Evolutionary conservation across 1,284 basidiomycete genomes (phyloP), one percentile per base, ranked within the genome.

Genomic region (Agroathelia rolfsii): DNA sequence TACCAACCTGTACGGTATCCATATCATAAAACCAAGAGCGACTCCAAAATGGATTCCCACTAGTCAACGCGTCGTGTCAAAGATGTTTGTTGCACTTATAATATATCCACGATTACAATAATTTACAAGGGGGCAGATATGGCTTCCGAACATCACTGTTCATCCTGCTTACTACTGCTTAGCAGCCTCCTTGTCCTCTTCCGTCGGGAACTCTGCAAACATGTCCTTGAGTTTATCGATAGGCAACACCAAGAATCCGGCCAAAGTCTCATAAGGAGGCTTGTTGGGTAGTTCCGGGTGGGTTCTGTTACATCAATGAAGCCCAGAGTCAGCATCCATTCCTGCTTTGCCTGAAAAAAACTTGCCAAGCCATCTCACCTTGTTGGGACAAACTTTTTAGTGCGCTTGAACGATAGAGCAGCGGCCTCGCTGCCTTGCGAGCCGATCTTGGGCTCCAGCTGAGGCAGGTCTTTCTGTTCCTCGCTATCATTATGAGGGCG

Each of bases 341-440:
- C n/a, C n/a, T n/a, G n/a, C n/a, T n/a, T n/a, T n/a, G n/a, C n/a
- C n/a, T n/a, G n/a, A n/a, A 23, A 29, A 30, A 13, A 5, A 36
- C n/a, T n/a, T n/a, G 12, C 6, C n/a, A n/a, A n/a, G n/a, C n/a
- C n/a, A n/a, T 45, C 55, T 15, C 22, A 66, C 68, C 68, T 58
- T 7, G 76, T 79, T 0, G 75, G 76, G 2, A 63, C 74, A 38
- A 78, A 74, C 44, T 69, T 70, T 59, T 81, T 79, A 3, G 74
- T 78, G 37, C 60, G 53, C 39, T 56, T 60, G 54, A 79, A 79
- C 24, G 47, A 55, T 15, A 42, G 37, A 0, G 72, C 72, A 0
- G 69, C 67, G 5, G 53, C 36, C 22, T 53, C 46, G 38, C 66
- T 66, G 1, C 49, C 59, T 0, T 63, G 56, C 6, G 47, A 41